Evolutionary conservation across 805 yeast species (phyloP).

Genomic region (Kodamaea sagamina): DNA sequence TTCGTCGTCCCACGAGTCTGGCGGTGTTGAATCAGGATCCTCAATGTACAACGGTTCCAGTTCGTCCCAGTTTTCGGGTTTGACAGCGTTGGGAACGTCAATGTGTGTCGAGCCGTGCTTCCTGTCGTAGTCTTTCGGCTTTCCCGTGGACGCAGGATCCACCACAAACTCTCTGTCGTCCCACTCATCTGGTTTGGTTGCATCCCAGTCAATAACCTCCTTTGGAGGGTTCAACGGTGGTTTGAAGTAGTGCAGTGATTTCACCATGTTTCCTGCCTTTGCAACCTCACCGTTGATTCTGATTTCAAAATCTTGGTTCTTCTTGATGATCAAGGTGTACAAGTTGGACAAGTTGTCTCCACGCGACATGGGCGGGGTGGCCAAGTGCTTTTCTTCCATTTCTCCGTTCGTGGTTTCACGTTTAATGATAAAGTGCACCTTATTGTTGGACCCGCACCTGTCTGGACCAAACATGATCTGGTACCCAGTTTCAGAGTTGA

Average conservation of each 20-base stretch:
- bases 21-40: constrained; percentile 68
- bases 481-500: constrained; percentile 69
- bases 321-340: constrained; percentile 74
- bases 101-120: constrained; percentile 57
- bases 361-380: constrained; percentile 66
- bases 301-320: constrained; percentile 71
- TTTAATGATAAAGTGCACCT: constrained; percentile 73
- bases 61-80: constrained; percentile 84
- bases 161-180: constrained; percentile 66
- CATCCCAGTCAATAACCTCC: constrained; percentile 57
- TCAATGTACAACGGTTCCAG: constrained; percentile 54
- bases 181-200: constrained; percentile 78
- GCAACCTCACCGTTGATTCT: constrained; percentile 78
- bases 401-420: constrained; percentile 57
- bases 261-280: constrained; percentile 67
- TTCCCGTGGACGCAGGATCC: constrained; percentile 60
- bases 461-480: constrained; percentile 96
- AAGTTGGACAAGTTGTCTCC: constrained; percentile 58
- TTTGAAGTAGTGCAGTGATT: constrained; percentile 49
- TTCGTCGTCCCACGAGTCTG: constrained; percentile 85
- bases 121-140: constrained; percentile 89
- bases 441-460: constrained; percentile 78
- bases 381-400: constrained; percentile 68
- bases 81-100: constrained; percentile 63
- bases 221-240: constrained; percentile 72